Evolutionary conservation across 305 asterid species (phyloP).

Genomic region (Fraxinus sp.): DNA sequence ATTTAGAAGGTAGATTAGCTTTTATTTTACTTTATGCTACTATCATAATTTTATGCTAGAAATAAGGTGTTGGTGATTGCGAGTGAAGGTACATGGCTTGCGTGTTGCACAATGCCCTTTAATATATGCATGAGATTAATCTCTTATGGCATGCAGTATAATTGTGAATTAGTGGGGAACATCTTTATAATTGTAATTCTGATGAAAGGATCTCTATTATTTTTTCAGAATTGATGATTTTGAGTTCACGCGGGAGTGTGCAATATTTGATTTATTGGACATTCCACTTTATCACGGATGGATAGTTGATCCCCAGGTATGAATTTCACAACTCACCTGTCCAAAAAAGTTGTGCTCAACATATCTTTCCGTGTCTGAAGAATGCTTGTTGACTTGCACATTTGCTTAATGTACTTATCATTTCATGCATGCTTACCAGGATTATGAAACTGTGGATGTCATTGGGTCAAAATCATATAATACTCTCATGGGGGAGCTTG

Average conservation of each 20-base stretch:
- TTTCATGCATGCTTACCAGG: conserved; percentile 47
- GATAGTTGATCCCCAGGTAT: conserved; percentile 97
- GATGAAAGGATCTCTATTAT: conserved; percentile 24
- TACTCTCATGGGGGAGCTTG: conserved; percentile 88
- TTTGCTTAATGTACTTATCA: conserved; percentile 22
- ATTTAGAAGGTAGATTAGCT: conserved; percentile 60
- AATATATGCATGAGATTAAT: neutral
- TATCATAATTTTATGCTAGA: conserved; percentile 10
- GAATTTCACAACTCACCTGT: conserved; percentile 20
- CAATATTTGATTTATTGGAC: conserved; percentile 88
- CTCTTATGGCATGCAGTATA: neutral
- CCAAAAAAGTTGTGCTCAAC: neutral
- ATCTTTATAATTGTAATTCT: conserved; percentile 20
- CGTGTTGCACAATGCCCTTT: neutral
- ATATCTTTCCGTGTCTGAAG: neutral
- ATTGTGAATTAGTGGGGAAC: conserved; percentile 1
- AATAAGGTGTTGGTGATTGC: conserved; percentile 14
- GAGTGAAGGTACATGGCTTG: neutral
- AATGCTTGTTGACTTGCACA: neutral
- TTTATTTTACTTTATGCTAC: neutral
- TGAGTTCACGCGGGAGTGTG: conserved; percentile 94
- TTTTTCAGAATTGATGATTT: conserved; percentile 81
- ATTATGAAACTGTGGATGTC: conserved; percentile 68
- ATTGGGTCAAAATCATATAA: conserved; percentile 92
- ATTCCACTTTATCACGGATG: conserved; percentile 98